Evolutionary conservation across 2,329 filamentous ascomycete species (phyloP).

Genomic region (Aulographum hederae): DNA sequence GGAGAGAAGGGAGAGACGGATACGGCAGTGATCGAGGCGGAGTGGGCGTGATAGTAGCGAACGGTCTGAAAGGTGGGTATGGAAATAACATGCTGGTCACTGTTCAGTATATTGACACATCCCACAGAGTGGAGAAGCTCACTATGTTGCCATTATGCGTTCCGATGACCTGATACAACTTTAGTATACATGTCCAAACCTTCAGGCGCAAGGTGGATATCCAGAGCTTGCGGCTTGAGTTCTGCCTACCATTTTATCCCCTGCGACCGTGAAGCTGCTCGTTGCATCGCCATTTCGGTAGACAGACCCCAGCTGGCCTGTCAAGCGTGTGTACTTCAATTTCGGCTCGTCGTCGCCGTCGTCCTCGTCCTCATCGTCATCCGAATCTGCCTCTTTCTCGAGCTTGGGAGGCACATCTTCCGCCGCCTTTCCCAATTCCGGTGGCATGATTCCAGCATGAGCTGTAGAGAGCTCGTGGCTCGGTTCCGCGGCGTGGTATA

Average conservation of each 20-base stretch:
- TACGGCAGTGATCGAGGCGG: slow-evolving; percentile 73
- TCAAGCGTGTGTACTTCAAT: slow-evolving; percentile 82
- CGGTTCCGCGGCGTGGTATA: no score
- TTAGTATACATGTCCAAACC: slow-evolving; percentile 16
- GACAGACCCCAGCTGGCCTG: slow-evolving; percentile 56
- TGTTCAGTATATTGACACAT: no score
- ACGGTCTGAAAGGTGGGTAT: slow-evolving; percentile 66
- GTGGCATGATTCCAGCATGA: no score
- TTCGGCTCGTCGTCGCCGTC: slow-evolving; percentile 87
- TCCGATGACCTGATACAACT: slow-evolving; percentile 51
- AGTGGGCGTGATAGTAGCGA: slow-evolving; percentile 80
- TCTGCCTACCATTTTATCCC: slow-evolving; percentile 77
- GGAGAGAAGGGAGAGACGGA: slow-evolving; percentile 78
- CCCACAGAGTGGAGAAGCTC: slow-evolving; percentile 21
- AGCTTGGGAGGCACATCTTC: no score
- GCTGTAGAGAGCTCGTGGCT: no score
- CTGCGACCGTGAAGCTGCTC: slow-evolving; percentile 73
- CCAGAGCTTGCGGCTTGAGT: no score
- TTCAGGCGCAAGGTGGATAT: no score
- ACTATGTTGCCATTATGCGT: slow-evolving; percentile 96
- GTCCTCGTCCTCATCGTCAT: slow-evolving; percentile 53
- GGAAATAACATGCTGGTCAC: slow-evolving; percentile 60
- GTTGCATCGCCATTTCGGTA: slow-evolving; percentile 95
- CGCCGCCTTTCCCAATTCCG: no score
- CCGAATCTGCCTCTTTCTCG: no score